These are phyloP conservation scores for Tolypocladium cylindrosporum DNA, from an alignment of 2,329 filamentous ascomycete species.

Conservation along the genomic window DNA sequence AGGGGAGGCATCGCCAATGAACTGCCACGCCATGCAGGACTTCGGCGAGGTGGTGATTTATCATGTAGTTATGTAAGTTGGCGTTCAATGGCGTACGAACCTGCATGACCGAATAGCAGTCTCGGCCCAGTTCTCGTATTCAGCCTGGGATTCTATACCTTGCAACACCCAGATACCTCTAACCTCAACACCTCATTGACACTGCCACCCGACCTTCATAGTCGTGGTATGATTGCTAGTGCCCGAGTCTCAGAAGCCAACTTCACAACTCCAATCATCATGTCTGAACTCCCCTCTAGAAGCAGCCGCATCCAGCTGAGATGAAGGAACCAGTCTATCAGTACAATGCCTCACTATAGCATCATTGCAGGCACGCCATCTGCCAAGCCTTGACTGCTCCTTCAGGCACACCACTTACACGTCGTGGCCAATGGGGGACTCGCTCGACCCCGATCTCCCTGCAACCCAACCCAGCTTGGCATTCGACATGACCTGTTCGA, in stretches of 20 bases:
- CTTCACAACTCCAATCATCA: neutral
- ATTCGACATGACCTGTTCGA: constrained; percentile 1
- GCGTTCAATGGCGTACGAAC: too few species aligned
- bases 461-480: constrained; percentile 1
- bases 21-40: neutral
- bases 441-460: constrained; percentile 1
- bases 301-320: neutral
- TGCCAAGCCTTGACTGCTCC: neutral
- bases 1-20: neutral
- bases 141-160: neutral
- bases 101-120: neutral
- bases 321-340: neutral
- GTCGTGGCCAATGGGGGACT: neutral
- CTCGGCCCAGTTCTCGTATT: neutral
- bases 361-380: neutral
- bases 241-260: neutral
- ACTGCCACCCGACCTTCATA: too few species aligned
- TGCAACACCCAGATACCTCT: neutral
- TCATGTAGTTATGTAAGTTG: neutral
- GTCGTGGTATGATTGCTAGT: neutral
- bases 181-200: too few species aligned
- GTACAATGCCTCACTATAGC: neutral
- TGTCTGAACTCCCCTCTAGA: neutral
- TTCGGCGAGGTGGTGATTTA: neutral
- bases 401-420: neutral